Base-by-base conservation (phyloP, 2,329 filamentous ascomycete genomes). In the Tolypocladium inflatum region DNA sequence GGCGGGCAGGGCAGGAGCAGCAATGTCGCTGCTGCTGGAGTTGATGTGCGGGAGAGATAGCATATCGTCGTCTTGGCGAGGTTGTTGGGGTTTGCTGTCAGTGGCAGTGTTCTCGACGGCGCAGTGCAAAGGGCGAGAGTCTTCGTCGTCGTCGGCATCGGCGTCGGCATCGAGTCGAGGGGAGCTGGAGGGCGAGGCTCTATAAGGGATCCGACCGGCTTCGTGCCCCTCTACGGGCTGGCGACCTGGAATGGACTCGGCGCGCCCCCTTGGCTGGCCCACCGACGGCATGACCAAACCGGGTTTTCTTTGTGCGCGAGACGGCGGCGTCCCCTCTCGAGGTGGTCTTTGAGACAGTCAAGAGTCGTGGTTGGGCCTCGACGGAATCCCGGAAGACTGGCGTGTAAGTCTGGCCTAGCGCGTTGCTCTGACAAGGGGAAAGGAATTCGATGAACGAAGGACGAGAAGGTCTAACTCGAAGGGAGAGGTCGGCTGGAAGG, bases 1-100 rank as follows among this genome's bases (percentile, higher is more conserved):
- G 60, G 73, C 70, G 1, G 81, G 81, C 6, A 83, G 69, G 43
- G 76, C 75, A 11, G 80, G 80, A 33, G 74, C 67, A 54, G 63
- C 60, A 19, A 59, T 56, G 48, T 54, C 39, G 61, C 58, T 57
- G 60, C 55, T 54, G 55, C 48, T 63, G 30, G 60, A 58, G 58
- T 63, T 64, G 59, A 58, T 21, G 42, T 63, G 62, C 54, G 64
- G 61, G 51, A 65, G 62, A 19, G 69, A 61, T 39, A 71, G 60
- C 68, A 72, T 73, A 50, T 64, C 61, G 67, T 63, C 63, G 63
- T 63, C 41, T 58, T 57, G 55, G 43, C 21, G 35, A 19, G 43
- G 7, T 10, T 45, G 39, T 7, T 56, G 42, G 11, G 21, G 43
- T 7, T 43, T 30, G 56, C 53, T 38, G 52, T 51, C 15, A 38